These are phyloP conservation scores for Neurospora discreta DNA, from an alignment of 495 filamentous ascomycete species.

Conservation along the genomic window DNA sequence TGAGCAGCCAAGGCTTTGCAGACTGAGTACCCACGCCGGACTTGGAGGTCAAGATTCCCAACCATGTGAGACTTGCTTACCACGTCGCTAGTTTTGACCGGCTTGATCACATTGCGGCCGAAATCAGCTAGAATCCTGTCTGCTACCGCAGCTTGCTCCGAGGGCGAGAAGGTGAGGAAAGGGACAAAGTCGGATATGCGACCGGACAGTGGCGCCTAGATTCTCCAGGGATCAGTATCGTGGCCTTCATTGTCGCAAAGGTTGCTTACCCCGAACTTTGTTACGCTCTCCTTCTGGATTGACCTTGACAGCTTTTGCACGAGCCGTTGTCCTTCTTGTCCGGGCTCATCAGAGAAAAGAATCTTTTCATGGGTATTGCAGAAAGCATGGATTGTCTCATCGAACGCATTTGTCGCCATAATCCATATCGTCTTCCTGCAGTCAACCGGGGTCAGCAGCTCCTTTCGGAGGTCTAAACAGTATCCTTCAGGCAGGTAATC, in stretches of 20 bases:
- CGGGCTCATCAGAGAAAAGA: slow-evolving; percentile 10
- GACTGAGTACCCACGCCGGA: slow-evolving; percentile 23
- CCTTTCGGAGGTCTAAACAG: not conserved
- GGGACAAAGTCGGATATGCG: slow-evolving; percentile 34
- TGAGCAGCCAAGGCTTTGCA: slow-evolving; percentile 11
- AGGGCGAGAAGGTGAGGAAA: slow-evolving; percentile 34
- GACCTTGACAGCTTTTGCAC: slow-evolving; percentile 15
- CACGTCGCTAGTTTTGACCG: slow-evolving; percentile 19
- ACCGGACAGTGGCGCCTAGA: slow-evolving; percentile 25
- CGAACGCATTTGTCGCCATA: slow-evolving; percentile 40
- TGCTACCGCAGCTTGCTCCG: slow-evolving; percentile 33
- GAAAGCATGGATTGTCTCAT: slow-evolving; percentile 29
- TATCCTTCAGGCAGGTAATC: not conserved
- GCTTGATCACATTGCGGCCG: slow-evolving; percentile 14
- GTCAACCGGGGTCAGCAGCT: slow-evolving; percentile 21
- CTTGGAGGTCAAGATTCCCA: slow-evolving; percentile 28
- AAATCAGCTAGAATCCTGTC: slow-evolving; percentile 35
- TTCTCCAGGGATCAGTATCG: too few species aligned
- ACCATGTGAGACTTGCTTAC: slow-evolving; percentile 2
- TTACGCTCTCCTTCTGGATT: slow-evolving; percentile 21
- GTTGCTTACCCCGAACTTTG: slow-evolving; percentile 17
- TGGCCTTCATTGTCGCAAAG: too few species aligned
- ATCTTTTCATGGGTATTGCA: slow-evolving; percentile 15
- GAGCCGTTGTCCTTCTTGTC: slow-evolving; percentile 7
- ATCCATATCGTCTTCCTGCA: slow-evolving; percentile 48